Evolutionary conservation across 73 alveolate species (phyloP).

Genomic region (Paramecium tetraurelia): DNA sequence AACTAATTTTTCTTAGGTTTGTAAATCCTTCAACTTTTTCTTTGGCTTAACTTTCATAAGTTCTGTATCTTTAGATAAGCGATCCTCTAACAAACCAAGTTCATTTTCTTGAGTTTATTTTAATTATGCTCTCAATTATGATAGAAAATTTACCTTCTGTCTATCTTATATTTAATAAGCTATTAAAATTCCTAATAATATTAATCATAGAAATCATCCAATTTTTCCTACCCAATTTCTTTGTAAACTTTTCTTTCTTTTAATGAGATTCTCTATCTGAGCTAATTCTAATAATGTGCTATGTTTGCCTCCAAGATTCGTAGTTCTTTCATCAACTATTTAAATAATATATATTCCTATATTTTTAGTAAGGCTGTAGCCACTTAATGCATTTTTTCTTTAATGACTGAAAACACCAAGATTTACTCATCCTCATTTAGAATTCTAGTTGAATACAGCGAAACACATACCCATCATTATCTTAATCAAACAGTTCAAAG

Average conservation of each 20-base stretch:
- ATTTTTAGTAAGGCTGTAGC: slow-evolving; percentile 1
- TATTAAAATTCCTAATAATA: slow-evolving; percentile 82
- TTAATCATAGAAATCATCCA: slow-evolving; percentile 82
- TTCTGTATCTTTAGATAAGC: slow-evolving; percentile 84
- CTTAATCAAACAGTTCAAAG: slow-evolving; percentile 70
- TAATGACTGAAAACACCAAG: slow-evolving; percentile 70
- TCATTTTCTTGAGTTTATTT: slow-evolving; percentile 77
- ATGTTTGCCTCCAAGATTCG: slow-evolving; percentile 79
- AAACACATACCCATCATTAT: slow-evolving; percentile 72
- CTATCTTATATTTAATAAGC: slow-evolving; percentile 71
- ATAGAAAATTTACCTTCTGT: slow-evolving; percentile 34
- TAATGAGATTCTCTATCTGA: slow-evolving; percentile 79
- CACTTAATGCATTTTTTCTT: slow-evolving; percentile 74
- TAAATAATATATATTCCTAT: slow-evolving; percentile 71
- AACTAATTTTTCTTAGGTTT: slow-evolving; percentile 91
- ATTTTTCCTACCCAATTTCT: slow-evolving; percentile 91
- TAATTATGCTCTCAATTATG: slow-evolving; percentile 75
- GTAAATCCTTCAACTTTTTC: slow-evolving; percentile 80
- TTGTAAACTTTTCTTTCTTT: slow-evolving; percentile 79
- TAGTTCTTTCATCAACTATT: slow-evolving; percentile 80
- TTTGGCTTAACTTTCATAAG: slow-evolving; percentile 87
- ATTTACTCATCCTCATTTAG: slow-evolving; percentile 74
- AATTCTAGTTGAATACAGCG: not conserved
- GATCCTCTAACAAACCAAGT: slow-evolving; percentile 75
- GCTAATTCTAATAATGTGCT: slow-evolving; percentile 78